These are phyloP conservation scores for Colletotrichum sp. DNA, from an alignment of 2,329 filamentous ascomycete genomes.

Conservation along the genomic window DNA sequence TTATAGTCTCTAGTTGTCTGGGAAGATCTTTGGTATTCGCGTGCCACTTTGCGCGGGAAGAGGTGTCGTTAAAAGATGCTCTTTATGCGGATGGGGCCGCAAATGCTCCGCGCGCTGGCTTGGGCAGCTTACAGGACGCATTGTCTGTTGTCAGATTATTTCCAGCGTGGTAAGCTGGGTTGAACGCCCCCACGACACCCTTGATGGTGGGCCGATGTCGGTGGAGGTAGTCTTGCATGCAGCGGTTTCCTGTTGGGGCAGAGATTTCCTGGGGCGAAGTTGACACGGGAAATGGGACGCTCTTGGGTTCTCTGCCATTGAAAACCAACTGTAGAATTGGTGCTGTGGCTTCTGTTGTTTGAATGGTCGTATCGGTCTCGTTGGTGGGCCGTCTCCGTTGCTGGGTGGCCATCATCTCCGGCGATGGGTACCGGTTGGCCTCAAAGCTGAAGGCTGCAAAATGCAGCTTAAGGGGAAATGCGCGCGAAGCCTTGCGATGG, in stretches of 20 bases:
- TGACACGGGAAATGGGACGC: not conserved
- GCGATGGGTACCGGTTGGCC: not conserved
- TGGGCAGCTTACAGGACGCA: not conserved
- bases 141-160: not conserved
- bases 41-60: not conserved
- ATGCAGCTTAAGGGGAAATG: not conserved
- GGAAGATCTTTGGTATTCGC: not conserved
- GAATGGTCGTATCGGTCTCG: not conserved
- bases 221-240: not conserved
- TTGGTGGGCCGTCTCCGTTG: not conserved
- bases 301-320: not conserved
- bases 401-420: not conserved
- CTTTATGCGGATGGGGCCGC: not conserved
- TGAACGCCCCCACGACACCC: not conserved
- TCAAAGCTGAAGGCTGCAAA: not conserved
- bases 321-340: not conserved
- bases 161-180: not conserved
- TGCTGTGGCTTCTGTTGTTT: not conserved
- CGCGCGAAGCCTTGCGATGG: not conserved
- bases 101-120: not conserved
- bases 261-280: not conserved
- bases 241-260: not conserved
- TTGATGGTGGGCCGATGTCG: conserved; percentile 1
- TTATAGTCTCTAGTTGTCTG: not conserved
- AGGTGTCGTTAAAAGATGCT: not conserved